These are phyloP conservation scores for Colletotrichum endophyticum DNA, from an alignment of 2,329 filamentous ascomycete species.

Conservation along the genomic window DNA sequence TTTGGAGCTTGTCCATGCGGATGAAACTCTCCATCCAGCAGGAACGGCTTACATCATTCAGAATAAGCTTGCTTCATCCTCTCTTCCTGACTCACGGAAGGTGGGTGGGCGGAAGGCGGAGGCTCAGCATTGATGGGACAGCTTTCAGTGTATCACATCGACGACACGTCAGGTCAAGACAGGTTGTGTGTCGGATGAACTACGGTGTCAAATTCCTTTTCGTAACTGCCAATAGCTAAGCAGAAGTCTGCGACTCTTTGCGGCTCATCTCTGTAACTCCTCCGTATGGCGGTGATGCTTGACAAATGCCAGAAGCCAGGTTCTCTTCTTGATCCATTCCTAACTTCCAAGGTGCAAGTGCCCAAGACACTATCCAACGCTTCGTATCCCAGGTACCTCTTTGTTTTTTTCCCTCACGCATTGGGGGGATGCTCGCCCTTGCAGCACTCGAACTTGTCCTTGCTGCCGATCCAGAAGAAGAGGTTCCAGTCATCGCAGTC, in stretches of 20 bases:
- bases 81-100: background rate
- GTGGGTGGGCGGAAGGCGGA: background rate
- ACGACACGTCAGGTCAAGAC: background rate
- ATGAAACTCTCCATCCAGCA: background rate
- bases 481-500: background rate
- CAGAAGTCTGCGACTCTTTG: background rate
- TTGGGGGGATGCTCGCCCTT: background rate
- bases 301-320: background rate
- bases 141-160: background rate
- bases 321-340: background rate
- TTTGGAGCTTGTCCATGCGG: background rate
- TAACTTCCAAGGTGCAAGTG: background rate
- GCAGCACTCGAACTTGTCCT: slow-evolving; percentile 4
- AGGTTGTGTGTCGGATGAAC: background rate
- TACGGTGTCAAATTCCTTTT: background rate
- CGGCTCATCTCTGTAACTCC: background rate
- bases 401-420: background rate
- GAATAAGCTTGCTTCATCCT: background rate
- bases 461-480: background rate
- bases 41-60: background rate
- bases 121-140: background rate
- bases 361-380: background rate
- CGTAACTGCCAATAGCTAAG: background rate
- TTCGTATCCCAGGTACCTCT: background rate
- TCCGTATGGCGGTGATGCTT: background rate